phyloP scores from a whole-genome alignment of 2,329 filamentous ascomycete genomes.

The Aspergillus sp. region DNA sequence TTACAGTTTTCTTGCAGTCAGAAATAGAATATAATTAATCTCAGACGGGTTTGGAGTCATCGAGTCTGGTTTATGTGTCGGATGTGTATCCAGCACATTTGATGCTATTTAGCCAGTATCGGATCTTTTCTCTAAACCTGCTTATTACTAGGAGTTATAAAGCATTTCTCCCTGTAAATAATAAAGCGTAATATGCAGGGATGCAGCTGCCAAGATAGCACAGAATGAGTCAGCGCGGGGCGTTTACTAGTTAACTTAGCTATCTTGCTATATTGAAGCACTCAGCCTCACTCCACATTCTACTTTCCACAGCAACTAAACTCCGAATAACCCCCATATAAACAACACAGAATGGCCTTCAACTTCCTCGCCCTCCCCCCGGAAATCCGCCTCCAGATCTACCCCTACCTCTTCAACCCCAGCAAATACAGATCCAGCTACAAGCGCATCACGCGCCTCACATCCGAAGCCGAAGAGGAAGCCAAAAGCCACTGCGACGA shows the following conservation, averaged over 20 bases:
- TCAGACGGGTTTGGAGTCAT: no score
- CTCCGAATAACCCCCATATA: neutral
- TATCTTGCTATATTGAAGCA: neutral
- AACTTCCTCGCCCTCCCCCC: neutral
- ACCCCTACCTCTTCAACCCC: neutral
- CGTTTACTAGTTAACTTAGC: neutral
- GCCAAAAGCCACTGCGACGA: neutral
- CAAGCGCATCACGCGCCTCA: neutral
- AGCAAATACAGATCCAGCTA: neutral
- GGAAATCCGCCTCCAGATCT: constrained; percentile 1
- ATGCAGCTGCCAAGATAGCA: neutral
- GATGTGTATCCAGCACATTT: no score
- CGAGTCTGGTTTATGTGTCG: no score
- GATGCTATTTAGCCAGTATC: no score
- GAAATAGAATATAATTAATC: no score
- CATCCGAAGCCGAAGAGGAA: neutral
- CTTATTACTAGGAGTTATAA: no score
- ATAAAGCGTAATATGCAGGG: neutral
- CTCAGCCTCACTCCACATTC: no score
- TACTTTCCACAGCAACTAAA: neutral
- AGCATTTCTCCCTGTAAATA: neutral
- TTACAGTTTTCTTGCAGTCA: no score
- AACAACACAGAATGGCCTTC: neutral
- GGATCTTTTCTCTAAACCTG: no score
- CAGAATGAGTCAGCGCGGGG: neutral